Base-by-base conservation (phyloP, 495 filamentous ascomycete species). In the Podospora comata region DNA sequence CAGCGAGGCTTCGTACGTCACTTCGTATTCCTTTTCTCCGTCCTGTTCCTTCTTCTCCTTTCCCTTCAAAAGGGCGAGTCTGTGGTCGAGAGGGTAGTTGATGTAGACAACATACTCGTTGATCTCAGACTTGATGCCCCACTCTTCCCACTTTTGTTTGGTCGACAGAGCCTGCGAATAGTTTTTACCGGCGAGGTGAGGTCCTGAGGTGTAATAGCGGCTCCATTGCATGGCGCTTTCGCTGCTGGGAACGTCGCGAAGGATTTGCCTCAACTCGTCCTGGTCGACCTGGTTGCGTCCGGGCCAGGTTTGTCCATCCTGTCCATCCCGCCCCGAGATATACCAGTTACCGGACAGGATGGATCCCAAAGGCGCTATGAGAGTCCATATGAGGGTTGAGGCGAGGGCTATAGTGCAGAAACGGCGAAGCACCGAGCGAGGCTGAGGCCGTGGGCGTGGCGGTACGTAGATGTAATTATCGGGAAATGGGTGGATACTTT, bases 121-220 rank as follows among this genome's bases (percentile, higher is more conserved):
- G 71, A 99, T 89, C 4, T 81, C 83, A 20, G 87, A 85, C 68
- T 86, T 78, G 65, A 99, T 80, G 3, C 95, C 96, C 74, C 91
- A 95, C 70, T 93, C 88, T 71, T 89, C 80, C 93, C 93, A 98
- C 70, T 83, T 89, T 27, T 96, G 87, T 70, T 87, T 84, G 0
- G 95, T 99, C 93, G 93, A 99, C 60, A 89, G 77, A 5, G 91
- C 95, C 80, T 96, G 88, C 65, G 88, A 92, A 59, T 89, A 83
- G 72, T 98, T 98, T 83, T 92, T 91, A 15, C 95, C 95, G 0
- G 90, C 92, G 34, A 99, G 81, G 82, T 99, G 95, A 1, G 91
- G 86, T 0, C 95, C 95, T 2, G 89, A 79, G 0, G 95, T 97
- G 72, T 98, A 98, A 79, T 97, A 98, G 68, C 85, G 79, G 74